Conservation (phyloP, 2,329 filamentous ascomycete genomes). For the Truncatella angustata region DNA sequence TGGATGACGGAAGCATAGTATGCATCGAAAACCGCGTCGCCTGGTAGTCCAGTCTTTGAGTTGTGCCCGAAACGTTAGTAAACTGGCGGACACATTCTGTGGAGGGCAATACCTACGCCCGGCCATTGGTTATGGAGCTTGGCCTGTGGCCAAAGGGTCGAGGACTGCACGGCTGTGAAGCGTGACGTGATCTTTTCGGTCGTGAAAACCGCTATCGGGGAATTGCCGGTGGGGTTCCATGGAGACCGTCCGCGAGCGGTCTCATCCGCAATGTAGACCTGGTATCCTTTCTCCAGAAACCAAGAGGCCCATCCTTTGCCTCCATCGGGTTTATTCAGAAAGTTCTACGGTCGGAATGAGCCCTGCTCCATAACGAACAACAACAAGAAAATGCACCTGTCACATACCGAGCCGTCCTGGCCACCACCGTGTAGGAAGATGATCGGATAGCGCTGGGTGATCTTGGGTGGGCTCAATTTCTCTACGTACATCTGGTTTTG, state of each 20-base stretch:
- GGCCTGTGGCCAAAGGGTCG: conserved; percentile 11
- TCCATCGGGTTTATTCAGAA: conserved; percentile 31
- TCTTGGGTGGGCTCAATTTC: conserved; percentile 1
- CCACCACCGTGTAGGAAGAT: conserved; percentile 26
- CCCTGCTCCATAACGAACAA: too few species aligned
- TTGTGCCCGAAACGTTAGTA: background rate
- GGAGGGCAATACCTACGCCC: conserved; percentile 1
- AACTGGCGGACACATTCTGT: too few species aligned
- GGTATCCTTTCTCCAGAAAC: conserved; percentile 29
- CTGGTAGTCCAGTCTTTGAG: background rate
- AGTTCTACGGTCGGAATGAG: conserved; percentile 22
- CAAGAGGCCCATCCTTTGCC: conserved; percentile 30
- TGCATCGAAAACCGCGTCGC: conserved; percentile 13
- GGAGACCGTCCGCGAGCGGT: conserved; percentile 29
- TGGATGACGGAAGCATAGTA: conserved; percentile 12
- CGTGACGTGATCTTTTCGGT: conserved; percentile 6
- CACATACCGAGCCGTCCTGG: conserved; percentile 18
- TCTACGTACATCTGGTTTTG: conserved; percentile 11
- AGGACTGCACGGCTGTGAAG: conserved; percentile 9
- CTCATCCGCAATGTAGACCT: conserved; percentile 31
- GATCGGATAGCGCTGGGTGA: conserved; percentile 14
- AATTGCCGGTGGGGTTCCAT: conserved; percentile 18
- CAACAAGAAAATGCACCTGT: conserved; percentile 16
- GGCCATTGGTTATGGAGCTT: conserved; percentile 15
- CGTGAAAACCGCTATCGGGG: conserved; percentile 1